A percentile compares a stretch with the other conserved stretches of the same genome.
Conservation (phyloP, 306 rosid genomes). For the Abrus pulchellus region DNA sequence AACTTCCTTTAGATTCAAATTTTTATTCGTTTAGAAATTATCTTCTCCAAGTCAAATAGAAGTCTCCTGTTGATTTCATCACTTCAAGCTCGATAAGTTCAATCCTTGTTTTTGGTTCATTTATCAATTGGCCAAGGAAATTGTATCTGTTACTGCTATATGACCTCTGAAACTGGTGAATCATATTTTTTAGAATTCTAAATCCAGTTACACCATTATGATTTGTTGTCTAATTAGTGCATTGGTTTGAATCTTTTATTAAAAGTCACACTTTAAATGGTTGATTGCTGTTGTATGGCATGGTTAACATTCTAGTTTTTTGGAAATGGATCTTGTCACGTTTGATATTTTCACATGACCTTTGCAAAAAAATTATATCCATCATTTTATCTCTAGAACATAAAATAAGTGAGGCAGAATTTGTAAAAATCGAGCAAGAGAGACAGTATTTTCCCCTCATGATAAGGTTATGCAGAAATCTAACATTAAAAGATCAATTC, state of each 20-base stretch:
- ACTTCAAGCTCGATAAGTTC: conserved; percentile 1
- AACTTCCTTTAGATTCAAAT: conserved; percentile 8
- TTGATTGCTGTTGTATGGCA: neutral
- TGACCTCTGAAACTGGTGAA: neutral
- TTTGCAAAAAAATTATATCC: neutral
- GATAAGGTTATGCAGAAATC: too few relatives aligned
- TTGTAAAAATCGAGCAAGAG: too few relatives aligned
- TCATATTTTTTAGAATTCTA: neutral
- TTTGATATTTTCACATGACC: neutral
- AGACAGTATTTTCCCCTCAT: too few relatives aligned
- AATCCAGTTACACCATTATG: neutral
- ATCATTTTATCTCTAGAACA: neutral
- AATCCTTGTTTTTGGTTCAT: neutral
- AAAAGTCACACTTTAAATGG: neutral
- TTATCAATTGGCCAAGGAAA: neutral
- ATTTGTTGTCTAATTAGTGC: neutral
- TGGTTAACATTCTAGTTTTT: conserved; percentile 24
- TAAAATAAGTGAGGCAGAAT: neutral
- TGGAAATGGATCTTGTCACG: neutral
- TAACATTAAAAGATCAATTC: neutral
- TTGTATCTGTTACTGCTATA: neutral
- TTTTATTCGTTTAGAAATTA: neutral
- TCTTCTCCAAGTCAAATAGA: neutral
- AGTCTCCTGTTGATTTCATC: neutral
- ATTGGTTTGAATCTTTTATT: neutral